A percentile compares a stretch with the other conserved stretches of the same genome.
These are phyloP conservation scores for Boletus rubescentipes DNA, from an alignment of 768 basidiomycete species.

Conservation along the genomic window DNA sequence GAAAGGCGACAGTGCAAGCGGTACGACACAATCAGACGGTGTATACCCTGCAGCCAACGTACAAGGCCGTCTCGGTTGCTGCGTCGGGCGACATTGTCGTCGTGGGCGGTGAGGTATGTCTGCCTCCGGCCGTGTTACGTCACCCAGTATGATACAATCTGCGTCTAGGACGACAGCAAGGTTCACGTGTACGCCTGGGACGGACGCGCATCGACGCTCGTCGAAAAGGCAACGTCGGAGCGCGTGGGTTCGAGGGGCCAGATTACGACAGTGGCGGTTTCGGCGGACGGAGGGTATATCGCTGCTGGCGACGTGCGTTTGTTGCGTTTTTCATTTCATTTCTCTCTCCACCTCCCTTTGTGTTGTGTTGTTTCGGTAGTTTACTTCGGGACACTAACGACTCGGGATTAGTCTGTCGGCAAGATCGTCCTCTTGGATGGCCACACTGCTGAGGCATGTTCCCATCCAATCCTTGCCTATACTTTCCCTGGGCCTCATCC, in stretches of 20 bases:
- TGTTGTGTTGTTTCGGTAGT: background rate
- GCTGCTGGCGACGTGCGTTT: conserved; percentile 82
- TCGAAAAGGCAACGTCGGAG: conserved; percentile 55
- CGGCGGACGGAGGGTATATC: conserved; percentile 70
- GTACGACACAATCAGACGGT: conserved; percentile 71
- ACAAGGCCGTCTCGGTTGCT: conserved; percentile 56
- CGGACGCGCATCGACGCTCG: conserved; percentile 49
- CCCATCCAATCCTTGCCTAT: background rate
- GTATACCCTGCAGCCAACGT: conserved; percentile 52
- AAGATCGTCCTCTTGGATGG: conserved; percentile 79
- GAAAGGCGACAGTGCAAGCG: conserved; percentile 50
- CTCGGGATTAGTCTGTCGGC: conserved; percentile 61
- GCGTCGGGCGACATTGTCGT: conserved; percentile 54
- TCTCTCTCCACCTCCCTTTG: background rate
- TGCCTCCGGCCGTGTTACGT: background rate
- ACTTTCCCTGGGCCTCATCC: background rate
- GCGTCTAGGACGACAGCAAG: conserved; percentile 60
- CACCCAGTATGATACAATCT: background rate
- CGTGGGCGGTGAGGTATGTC: conserved; percentile 70
- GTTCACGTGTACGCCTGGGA: conserved; percentile 74
- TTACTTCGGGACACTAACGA: background rate
- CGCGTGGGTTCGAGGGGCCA: conserved; percentile 58
- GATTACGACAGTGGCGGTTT: conserved; percentile 76
- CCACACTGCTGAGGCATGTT: conserved; percentile 50
- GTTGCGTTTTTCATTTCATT: background rate